phyloP scores from a whole-genome alignment of 441 rosid genomes.

The Cnidoscolus chayamansa region DNA sequence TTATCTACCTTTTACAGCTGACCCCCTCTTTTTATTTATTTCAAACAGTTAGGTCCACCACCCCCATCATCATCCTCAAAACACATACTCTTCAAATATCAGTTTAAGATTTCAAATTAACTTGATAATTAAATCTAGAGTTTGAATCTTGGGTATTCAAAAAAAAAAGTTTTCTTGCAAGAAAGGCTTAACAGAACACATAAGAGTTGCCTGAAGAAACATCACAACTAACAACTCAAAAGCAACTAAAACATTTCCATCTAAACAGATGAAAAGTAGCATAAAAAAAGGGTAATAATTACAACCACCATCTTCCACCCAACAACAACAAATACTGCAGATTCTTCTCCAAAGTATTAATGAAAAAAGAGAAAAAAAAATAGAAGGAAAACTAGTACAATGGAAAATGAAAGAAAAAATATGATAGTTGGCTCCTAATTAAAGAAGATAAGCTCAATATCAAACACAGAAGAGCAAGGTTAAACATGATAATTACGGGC shows the following conservation, averaged over 20 bases:
- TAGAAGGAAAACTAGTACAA: slow-evolving; percentile 13
- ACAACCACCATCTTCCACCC: slow-evolving; percentile 42
- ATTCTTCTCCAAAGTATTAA: slow-evolving; percentile 28
- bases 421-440: slow-evolving; percentile 27
- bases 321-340: slow-evolving; percentile 29
- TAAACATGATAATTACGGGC: slow-evolving; percentile 28
- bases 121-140: too few relatives aligned
- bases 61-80: neutral
- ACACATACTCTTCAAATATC: neutral
- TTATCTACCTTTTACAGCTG: neutral
- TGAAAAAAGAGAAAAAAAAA: neutral
- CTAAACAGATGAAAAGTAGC: slow-evolving; percentile 33
- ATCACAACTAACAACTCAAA: slow-evolving; percentile 20
- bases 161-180: neutral
- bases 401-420: neutral
- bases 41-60: slow-evolving; percentile 20
- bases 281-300: slow-evolving; percentile 39
- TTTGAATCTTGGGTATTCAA: too few relatives aligned
- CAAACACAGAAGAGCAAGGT: slow-evolving; percentile 20
- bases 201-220: slow-evolving; percentile 16
- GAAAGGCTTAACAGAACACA: slow-evolving; percentile 6
- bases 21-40: slow-evolving; percentile 14
- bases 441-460: slow-evolving; percentile 19
- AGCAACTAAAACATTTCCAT: slow-evolving; percentile 19
- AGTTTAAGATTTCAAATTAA: neutral